A percentile compares a stretch with the other conserved stretches of the same genome.
Conservation (phyloP, 768 basidiomycete genomes). For the Trametes villosa region DNA sequence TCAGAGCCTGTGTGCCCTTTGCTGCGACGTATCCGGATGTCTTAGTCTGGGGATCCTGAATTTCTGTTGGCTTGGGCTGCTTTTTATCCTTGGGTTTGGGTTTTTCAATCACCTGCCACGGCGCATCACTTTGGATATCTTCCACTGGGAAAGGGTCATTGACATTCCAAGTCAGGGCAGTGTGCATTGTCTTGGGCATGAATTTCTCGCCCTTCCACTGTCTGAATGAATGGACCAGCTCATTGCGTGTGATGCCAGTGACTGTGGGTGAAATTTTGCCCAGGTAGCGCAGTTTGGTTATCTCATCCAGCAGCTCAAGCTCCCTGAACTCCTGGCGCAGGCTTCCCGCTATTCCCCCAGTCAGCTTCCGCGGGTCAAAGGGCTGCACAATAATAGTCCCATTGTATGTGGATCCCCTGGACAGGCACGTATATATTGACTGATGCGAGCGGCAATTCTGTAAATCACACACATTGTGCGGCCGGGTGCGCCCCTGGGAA, state of each 20-base stretch:
- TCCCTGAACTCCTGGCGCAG: slow-evolving; percentile 33
- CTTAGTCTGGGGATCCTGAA: not conserved
- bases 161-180: too few species aligned
- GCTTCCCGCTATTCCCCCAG: slow-evolving; percentile 14
- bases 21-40: not conserved
- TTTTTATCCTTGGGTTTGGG: too few species aligned
- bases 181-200: too few species aligned
- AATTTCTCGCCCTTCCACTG: too few species aligned
- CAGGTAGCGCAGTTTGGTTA: too few species aligned
- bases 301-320: slow-evolving; percentile 39
- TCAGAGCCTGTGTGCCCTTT: not conserved
- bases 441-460: slow-evolving; percentile 24
- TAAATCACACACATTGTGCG: slow-evolving; percentile 2
- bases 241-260: too few species aligned
- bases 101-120: too few species aligned
- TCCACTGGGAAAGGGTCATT: too few species aligned
- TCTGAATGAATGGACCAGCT: too few species aligned
- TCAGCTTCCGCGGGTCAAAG: slow-evolving; percentile 20
- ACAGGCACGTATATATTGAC: slow-evolving; percentile 30
- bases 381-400: slow-evolving; percentile 27
- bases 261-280: too few species aligned
- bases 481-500: slow-evolving; percentile 29
- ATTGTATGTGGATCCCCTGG: slow-evolving; percentile 16
- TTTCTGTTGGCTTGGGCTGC: too few species aligned
- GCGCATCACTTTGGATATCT: too few species aligned